Percentiles rank a stretch among this genome's conserved stretches.
Evolutionary conservation across 768 basidiomycete species (phyloP).

Genomic region (Mycena sanguinolenta): DNA sequence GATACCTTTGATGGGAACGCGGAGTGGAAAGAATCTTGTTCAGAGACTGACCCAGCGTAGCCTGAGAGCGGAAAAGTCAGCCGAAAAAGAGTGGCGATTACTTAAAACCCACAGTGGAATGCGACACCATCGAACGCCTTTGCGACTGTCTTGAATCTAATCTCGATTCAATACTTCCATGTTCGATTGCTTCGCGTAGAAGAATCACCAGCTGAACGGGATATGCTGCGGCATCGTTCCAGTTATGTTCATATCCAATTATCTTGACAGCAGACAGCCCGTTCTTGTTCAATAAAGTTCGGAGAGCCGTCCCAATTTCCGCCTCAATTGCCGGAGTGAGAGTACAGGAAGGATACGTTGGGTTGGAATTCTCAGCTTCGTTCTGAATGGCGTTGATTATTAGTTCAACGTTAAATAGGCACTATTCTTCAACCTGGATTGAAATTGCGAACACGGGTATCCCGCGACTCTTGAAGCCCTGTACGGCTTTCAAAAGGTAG

Average conservation of each 20-base stretch:
- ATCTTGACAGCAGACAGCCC: constrained; percentile 71
- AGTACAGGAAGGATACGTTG: constrained; percentile 69
- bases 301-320: constrained; percentile 66
- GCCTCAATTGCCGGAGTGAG: constrained; percentile 60
- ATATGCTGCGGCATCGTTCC: constrained; percentile 75
- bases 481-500: constrained; percentile 79
- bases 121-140: constrained; percentile 73
- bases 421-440: constrained; percentile 45
- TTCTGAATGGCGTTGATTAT: constrained; percentile 51
- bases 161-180: not conserved
- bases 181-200: not conserved
- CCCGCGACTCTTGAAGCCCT: constrained; percentile 74
- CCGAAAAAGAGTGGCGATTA: not conserved
- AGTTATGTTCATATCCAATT: constrained; percentile 79
- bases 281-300: constrained; percentile 72
- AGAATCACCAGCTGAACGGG: constrained; percentile 60
- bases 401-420: not conserved
- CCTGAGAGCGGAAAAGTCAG: not conserved
- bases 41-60: constrained; percentile 20
- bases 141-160: constrained; percentile 69
- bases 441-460: constrained; percentile 73
- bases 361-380: constrained; percentile 68
- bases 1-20: constrained; percentile 24
- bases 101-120: constrained; percentile 73
- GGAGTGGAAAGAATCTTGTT: constrained; percentile 21